Conservation (phyloP, 2,329 filamentous ascomycete species). For the Didymella lethalis region DNA sequence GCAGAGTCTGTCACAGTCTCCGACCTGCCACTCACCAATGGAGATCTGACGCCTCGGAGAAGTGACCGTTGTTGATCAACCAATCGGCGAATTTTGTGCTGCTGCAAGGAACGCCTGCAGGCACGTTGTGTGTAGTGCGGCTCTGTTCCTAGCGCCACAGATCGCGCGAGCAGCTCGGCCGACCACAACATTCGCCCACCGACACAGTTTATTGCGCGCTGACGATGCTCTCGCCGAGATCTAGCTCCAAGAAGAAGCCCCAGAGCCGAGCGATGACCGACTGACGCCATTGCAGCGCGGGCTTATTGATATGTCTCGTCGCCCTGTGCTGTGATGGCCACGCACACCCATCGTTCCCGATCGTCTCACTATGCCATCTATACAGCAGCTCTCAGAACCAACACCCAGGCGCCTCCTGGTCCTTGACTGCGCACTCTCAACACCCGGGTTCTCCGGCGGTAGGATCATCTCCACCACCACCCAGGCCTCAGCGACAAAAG, state of each 20-base stretch:
- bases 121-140: conserved; percentile 1
- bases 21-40: background rate
- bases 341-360: too few relatives aligned
- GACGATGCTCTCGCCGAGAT: background rate
- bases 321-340: background rate
- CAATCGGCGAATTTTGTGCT: conserved; percentile 43
- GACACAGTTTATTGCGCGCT: background rate
- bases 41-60: background rate
- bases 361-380: conserved; percentile 33
- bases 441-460: conserved; percentile 6
- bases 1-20: background rate
- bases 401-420: conserved; percentile 8
- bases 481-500: background rate
- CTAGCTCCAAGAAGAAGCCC: background rate
- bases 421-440: conserved; percentile 15
- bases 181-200: conserved; percentile 1
- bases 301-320: background rate
- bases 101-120: conserved; percentile 20
- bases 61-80: background rate
- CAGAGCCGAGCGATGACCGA: conserved; percentile 7
- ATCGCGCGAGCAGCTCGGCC: conserved; percentile 9
- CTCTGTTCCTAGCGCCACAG: conserved; percentile 8
- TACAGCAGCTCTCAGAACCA: background rate
- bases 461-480: conserved; percentile 13
- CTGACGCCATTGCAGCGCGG: background rate